These are phyloP conservation scores for Botrytis pseudocinerea DNA, from an alignment of 2,329 filamentous ascomycete genomes.

Conservation along the genomic window DNA sequence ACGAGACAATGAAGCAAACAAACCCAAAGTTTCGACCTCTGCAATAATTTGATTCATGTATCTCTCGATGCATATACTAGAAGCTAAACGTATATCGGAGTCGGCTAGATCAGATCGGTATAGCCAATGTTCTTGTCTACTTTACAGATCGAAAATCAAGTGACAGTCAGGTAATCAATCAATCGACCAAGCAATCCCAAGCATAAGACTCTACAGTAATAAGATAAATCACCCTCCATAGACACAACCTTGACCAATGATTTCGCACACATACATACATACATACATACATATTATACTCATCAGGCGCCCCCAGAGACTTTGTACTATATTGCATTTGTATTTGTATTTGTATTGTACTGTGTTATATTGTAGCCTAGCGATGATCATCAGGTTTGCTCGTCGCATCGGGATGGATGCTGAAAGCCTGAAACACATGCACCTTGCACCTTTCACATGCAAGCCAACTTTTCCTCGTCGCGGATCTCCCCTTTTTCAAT, in stretches of 20 bases:
- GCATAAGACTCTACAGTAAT: constrained; percentile 7
- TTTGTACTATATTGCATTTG: not conserved
- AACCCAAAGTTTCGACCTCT: constrained; percentile 4
- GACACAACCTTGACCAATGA: not conserved
- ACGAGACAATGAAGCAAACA: constrained; percentile 14
- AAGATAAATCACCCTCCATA: constrained; percentile 3
- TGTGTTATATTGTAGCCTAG: not conserved
- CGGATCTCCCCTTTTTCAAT: not conserved
- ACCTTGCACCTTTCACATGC: constrained; percentile 4
- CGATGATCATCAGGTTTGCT: not conserved
- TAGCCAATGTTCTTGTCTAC: not conserved
- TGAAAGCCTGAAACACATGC: not conserved
- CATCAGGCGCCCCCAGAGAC: not conserved
- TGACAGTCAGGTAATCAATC: not conserved
- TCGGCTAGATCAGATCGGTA: not conserved
- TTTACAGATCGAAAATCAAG: not conserved
- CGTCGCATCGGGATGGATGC: not conserved
- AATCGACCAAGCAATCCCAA: not conserved
- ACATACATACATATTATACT: not conserved
- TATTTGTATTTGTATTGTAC: not conserved
- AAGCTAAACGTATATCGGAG: not conserved
- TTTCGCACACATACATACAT: not conserved
- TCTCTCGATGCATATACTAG: not conserved
- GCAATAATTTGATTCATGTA: constrained; percentile 3
- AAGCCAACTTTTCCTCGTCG: not conserved